Base-by-base conservation (phyloP, 352 stramenopile genomes). In the Pythium aristosporum region DNA sequence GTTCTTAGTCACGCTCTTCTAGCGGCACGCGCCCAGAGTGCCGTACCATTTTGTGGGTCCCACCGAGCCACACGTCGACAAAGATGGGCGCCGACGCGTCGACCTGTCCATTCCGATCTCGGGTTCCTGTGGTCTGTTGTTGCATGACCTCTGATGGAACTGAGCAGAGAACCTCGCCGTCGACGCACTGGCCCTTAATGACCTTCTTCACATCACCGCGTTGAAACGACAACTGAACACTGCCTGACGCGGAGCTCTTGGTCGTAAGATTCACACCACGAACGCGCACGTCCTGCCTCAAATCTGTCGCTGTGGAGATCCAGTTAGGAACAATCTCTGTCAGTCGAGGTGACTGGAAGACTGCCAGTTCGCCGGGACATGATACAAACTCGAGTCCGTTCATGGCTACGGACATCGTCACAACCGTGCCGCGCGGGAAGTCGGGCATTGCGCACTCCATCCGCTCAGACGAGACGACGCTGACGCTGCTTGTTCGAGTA, bases 301-400 rank as follows among this genome's bases (percentile, higher is more conserved):
- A 23, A 72, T 73, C 36, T 1, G 42, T 50, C 11, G 48, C 56
- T 0, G 69, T 30, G 1, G 80, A 86, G 21, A 91, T 71, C 80
- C 82, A 92, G 20, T 52, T 74, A 3, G 82, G 82, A 11, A 77
- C 73, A 16, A 92, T 61, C 28, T 83, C 69, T 0, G 72, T 81
- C 5, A 90, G 66, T 2, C 77, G 61, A 12, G 82, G 82, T 5
- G 73, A 79, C 61, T 92, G 82, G 57, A 87, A 90, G 3, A 92
- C 67, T 0, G 70, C 71, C 2, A 88, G 60, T 21, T 87, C 76
- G 5, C 69, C 79, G 3, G 73, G 71, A 44, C 72, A 86, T 2
- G 69, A 21, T 0, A 89, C 62, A 52, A 88, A 91, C 42, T 90
- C 83, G 36, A 87, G 61, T 3, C 83, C 83, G 58, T 90, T 92